Base-by-base conservation (phyloP, 2,329 filamentous ascomycete species). In the Ceratocystis papillata region DNA sequence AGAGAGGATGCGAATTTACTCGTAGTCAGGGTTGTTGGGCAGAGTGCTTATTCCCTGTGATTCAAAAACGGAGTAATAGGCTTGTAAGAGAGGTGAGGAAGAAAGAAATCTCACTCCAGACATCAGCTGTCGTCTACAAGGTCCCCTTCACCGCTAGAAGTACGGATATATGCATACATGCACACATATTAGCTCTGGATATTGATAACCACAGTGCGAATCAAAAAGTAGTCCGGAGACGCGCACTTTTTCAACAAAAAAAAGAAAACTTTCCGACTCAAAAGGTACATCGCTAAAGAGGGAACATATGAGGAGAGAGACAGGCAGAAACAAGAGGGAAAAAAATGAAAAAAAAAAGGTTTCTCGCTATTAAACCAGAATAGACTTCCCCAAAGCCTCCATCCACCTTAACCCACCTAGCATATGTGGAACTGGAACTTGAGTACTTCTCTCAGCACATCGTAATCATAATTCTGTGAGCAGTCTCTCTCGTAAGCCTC, bases 101-200 rank as follows among this genome's bases (percentile, higher is more conserved):
- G 8, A 59, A 59, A 10, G 5, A 37, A n/a, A 33, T 33, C 4
- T 17, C 25, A 30, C 53, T 59, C 17, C 25, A 33, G 28, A 30
- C 22, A 59, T 17, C 22, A 33, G 53, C 53, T 59, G 53, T 59
- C 53, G 53, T 59, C 53, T n/a, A 59, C 28, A 20, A 12, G 10
- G n/a, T 8, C 53, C 15, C 15, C 53, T 33, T 59, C 53, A 59
- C 53, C 53, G 53, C 53, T 59, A 59, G 17, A 37, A 59, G 53
- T 33, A n/a, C 53, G 28, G 53, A 17, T 59, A 25, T 8, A 33
- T 59, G 53, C 53, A 59, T 59, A 59, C 48, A 53, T 53, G 48
- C 25, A 15, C 25, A 25, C 33, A 37, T 12, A 37, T 37, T 25
- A 53, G 48, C 48, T 25, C 48, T 53, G 8, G 8, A 28, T 53